Base-by-base conservation (phyloP, 192 early-diverging fungal species). In the Umbelopsis vinacea region DNA sequence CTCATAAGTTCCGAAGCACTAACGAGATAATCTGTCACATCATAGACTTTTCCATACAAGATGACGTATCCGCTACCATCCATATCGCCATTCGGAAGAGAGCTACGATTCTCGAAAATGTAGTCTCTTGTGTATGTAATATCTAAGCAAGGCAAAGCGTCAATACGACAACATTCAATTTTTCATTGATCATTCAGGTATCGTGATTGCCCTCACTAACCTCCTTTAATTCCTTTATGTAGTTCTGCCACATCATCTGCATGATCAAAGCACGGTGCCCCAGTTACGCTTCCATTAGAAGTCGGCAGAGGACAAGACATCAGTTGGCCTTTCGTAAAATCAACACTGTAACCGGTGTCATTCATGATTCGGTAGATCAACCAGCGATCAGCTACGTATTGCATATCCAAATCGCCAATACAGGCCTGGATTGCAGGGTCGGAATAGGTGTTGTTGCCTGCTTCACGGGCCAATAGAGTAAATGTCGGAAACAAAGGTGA, bases 21-120 rank as follows among this genome's bases (percentile, higher is more conserved):
- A 33, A 71, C 52, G 5, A 84, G 60, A 68, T 81, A 81, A 22
- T 63, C 26, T 0, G 82, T 84, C 9, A 84, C 69, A 69, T 84
- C 77, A 24, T 79, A 73, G 7, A 79, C 82, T 24, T 73, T 43
- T 23, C 69, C 69, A 37, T 79, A 66, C 6, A 81, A 53, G 14
- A 81, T 71, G 2, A 81, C 73, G 72, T 46, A 76, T 22, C 57
- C 77, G 33, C 67, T 55, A 5, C 69, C 73, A 26, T 47, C 60
- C 21, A 48, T 46, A 11, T 23, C 45, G 1, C 68, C 66, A 1
- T 72, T 40, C 10, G 73, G 70, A 19, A 81, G 46, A 23, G 70
- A 38, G 38, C 57, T 77, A 23, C 66, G 74, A 46, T 68, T 29
- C 4, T 37, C 21, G 3, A 21, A 40, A 7, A 81, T 70, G 26